Conservation (phyloP, 192 early-diverging fungal species). For the Fimicolochytrium jonesii region DNA sequence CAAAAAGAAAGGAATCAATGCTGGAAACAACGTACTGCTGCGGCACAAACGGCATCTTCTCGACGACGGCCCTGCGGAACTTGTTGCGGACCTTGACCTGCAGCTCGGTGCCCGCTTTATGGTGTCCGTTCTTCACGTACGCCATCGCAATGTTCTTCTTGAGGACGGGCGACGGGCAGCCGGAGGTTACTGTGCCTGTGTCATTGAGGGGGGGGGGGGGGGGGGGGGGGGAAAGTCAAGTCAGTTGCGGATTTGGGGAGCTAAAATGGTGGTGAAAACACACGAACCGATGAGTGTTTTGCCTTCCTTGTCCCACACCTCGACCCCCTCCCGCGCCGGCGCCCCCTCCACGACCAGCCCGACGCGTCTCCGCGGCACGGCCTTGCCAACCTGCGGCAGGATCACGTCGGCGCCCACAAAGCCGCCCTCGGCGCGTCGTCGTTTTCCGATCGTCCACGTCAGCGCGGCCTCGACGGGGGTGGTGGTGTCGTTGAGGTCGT, state of each 20-base stretch:
- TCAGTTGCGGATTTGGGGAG: constrained; percentile 29
- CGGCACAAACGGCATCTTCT: constrained; percentile 93
- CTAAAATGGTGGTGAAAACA: not conserved
- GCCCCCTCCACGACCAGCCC: constrained; percentile 90
- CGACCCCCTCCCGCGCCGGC: constrained; percentile 70
- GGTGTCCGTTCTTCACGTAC: constrained; percentile 81
- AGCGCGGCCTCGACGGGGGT: constrained; percentile 92
- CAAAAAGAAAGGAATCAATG: not conserved
- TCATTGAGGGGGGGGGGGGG: constrained; percentile 50
- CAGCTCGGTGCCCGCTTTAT: constrained; percentile 89
- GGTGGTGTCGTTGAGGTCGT: constrained; percentile 88
- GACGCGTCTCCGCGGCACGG: constrained; percentile 67
- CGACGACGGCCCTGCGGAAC: constrained; percentile 74
- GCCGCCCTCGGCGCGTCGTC: constrained; percentile 81
- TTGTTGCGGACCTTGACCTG: constrained; percentile 86
- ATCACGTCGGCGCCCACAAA: constrained; percentile 88
- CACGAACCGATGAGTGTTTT: constrained; percentile 29
- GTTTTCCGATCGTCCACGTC: constrained; percentile 91
- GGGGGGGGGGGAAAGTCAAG: constrained; percentile 50
- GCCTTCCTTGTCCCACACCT: constrained; percentile 20
- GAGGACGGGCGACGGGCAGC: constrained; percentile 83
- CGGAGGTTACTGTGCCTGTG: constrained; percentile 86
- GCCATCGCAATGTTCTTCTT: constrained; percentile 99
- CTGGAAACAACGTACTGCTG: constrained; percentile 1
- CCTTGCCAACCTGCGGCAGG: constrained; percentile 78